Base-by-base conservation (phyloP, 805 yeast genomes). In the Kodamaea sagamina region DNA sequence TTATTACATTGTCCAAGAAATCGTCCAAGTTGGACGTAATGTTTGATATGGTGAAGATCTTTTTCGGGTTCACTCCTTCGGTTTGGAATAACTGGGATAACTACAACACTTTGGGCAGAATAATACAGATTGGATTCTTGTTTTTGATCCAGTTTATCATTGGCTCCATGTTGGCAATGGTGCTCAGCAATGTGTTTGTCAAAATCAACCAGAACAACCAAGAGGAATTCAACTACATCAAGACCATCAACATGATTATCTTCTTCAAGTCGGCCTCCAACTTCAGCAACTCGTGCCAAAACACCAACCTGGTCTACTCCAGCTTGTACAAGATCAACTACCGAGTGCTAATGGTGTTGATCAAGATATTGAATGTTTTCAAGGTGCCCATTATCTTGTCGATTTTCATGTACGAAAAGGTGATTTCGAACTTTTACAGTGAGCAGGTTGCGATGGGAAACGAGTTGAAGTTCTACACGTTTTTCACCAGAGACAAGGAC, bases 11-110 rank as follows among this genome's bases (percentile, higher is more conserved):
- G 31, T 68, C 67, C 49, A 77, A 78, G 3, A 71, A 71, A 39
- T 55, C 68, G 27, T 61, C 70, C 39, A 61, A 74, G 13, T 56
- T 62, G 28, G 66, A 71, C 26, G 77, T 78, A 16, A 74, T 79
- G 10, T 77, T 71, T 52, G 78, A 74, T 45, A 65, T 77, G 66
- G 56, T 77, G 35, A 75, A 76, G 54, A 63, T 78, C 3, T 68
- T 78, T 47, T 78, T 77, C 53, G 83, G 83, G 0, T 78, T 74
- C 54, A 78, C 83, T 1, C 82, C 83, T 0, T 76, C 81, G 0
- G 82, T 78, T 3, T 78, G 83, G 83, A 66, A 68, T 36, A 74
- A 72, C 42, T 78, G 82, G 82, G 58, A 63, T 27, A 61, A 65
- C 41, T 78, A 74, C 50, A 70, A 77, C 31, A 48, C 59, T 1